Percentiles rank a stretch among this genome's conserved stretches.
phyloP scores from a whole-genome alignment of 495 filamentous ascomycete genomes.

The Saxophila tyrrhenica region DNA sequence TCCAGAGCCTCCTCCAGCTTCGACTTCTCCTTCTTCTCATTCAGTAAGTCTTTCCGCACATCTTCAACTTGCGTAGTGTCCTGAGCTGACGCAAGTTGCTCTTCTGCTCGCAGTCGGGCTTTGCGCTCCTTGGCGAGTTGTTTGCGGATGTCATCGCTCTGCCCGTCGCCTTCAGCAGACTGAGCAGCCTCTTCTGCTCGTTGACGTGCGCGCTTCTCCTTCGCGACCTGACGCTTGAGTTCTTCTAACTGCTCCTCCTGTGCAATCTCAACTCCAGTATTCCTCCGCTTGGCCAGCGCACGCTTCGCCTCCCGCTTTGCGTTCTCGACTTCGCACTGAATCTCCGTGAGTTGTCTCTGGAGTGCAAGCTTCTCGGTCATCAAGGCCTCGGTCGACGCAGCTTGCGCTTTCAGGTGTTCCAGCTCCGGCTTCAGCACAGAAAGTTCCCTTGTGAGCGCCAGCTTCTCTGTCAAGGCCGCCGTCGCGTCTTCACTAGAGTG shows the following conservation, averaged over 20 bases:
- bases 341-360: slow-evolving; percentile 57
- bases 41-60: slow-evolving; percentile 40
- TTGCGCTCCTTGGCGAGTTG: slow-evolving; percentile 42
- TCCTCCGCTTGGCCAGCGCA: slow-evolving; percentile 37
- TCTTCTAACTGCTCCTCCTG: slow-evolving; percentile 37
- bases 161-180: slow-evolving; percentile 27
- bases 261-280: slow-evolving; percentile 18
- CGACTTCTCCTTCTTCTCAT: slow-evolving; percentile 36
- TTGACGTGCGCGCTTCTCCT: slow-evolving; percentile 35
- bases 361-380: slow-evolving; percentile 65
- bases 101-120: slow-evolving; percentile 20
- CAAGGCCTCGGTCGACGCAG: slow-evolving; percentile 49
- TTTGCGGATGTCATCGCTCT: slow-evolving; percentile 39
- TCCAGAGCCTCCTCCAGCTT: slow-evolving; percentile 34
- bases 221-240: slow-evolving; percentile 38
- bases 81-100: slow-evolving; percentile 17
- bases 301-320: slow-evolving; percentile 60
- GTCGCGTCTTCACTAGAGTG: slow-evolving; percentile 52
- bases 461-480: slow-evolving; percentile 64
- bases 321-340: slow-evolving; percentile 70
- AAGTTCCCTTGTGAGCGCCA: slow-evolving; percentile 60
- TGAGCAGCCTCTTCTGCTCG: slow-evolving; percentile 19
- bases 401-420: slow-evolving; percentile 64
- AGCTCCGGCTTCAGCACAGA: slow-evolving; percentile 60
- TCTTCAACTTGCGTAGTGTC: slow-evolving; percentile 30